A percentile compares a stretch with the other conserved stretches of the same genome.
These are phyloP conservation scores for Xylariomycetidae sp. DNA, from an alignment of 2,329 filamentous ascomycete species.

Conservation along the genomic window DNA sequence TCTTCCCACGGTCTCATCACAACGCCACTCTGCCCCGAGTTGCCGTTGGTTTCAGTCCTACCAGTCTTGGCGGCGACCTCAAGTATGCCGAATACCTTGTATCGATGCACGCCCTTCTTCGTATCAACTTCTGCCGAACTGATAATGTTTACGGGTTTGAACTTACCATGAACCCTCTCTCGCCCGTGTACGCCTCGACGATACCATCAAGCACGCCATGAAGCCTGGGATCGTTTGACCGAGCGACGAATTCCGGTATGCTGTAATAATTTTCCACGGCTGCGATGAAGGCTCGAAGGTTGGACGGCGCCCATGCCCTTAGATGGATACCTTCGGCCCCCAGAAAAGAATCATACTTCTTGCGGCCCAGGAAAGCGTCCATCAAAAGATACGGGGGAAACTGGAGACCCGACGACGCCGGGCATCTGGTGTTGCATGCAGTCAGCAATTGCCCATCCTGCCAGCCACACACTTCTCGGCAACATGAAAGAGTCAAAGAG, in stretches of 20 bases:
- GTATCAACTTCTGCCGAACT: no score
- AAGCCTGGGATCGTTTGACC: conserved; percentile 43
- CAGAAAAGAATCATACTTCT: conserved; percentile 44
- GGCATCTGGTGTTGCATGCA: no score
- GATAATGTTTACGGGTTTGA: no score
- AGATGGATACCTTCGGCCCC: conserved; percentile 48
- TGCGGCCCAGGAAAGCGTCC: conserved; percentile 50
- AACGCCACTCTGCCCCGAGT: conserved; percentile 40
- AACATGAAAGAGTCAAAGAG: no score
- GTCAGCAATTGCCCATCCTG: no score
- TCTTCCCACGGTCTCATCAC: conserved; percentile 44
- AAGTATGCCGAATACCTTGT: conserved; percentile 53
- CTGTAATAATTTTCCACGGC: conserved; percentile 51
- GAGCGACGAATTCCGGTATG: conserved; percentile 48
- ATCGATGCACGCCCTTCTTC: conserved; percentile 50
- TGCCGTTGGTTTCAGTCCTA: conserved; percentile 47
- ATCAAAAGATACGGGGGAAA: conserved; percentile 50
- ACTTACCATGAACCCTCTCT: conserved; percentile 54
- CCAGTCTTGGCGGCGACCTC: conserved; percentile 51
- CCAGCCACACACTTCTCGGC: no score
- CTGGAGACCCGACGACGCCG: conserved; percentile 46
- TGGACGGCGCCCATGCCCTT: conserved; percentile 49
- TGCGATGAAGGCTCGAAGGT: conserved; percentile 50
- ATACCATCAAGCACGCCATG: conserved; percentile 51
- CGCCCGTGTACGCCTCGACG: conserved; percentile 50